Base-by-base conservation (phyloP, 495 filamentous ascomycete species). In the Jackrogersella minutella region DNA sequence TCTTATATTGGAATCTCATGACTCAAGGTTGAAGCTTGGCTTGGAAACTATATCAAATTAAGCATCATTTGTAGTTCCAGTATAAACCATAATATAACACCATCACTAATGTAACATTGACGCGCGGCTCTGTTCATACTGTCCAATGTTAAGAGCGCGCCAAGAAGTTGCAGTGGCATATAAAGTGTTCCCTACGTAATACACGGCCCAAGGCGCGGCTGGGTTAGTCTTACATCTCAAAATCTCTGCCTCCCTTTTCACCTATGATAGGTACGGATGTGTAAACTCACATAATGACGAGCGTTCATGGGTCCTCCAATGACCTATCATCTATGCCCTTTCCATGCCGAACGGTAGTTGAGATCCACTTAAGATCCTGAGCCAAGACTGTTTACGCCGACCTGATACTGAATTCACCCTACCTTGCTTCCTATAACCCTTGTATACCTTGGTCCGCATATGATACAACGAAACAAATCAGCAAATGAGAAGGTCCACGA, bases 111-210 rank as follows among this genome's bases (percentile, higher is more conserved):
- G 66, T 69, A 69, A 69, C 66, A 19, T 59, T 43, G 55, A 69
- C 66, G 60, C 66, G 61, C 60, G 60, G 61, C 66, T 64, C 66
- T 61, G n/a, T 53, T 49, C 47, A 59, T 55, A 55, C 33, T 50
- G 26, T 31, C 43, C 41, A 69, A 52, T 64, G 47, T 49, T 31
- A 64, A 56, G 37, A 54, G 16, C 11, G 30, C 43, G 66, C 66
- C 66, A 69, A 69, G 66, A 69, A 37, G 56, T 64, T 56, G 44
- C 56, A 61, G 40, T 61, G 24, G 44, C 61, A 64, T 52, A 17
- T 36, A 37, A 28, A 60, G 43, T 69, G 26, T 37, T 50, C 36
- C 50, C 28, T 56, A 36, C 33, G 44, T 41, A 51, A 52, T 61
- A 49, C 60, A 61, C 52, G 55, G 56, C 60, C 53, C 26, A 22